These are phyloP conservation scores for Piper longum DNA, from an alignment of 164 flowering plant genomes.

Conservation along the genomic window DNA sequence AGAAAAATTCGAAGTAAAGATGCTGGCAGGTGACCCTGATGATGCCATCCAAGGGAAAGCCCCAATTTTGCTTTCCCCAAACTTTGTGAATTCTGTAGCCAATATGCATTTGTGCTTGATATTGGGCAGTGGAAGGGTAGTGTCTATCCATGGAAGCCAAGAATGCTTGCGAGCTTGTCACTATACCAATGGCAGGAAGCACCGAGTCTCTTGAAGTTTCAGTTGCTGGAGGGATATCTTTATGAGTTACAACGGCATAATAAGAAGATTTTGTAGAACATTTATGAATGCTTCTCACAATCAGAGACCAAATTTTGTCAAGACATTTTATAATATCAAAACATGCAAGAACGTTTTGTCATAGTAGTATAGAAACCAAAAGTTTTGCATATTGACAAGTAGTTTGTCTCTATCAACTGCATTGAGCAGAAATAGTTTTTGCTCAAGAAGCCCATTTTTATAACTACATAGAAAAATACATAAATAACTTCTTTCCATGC, in stretches of 20 bases:
- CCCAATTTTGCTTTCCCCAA: constrained; percentile 28
- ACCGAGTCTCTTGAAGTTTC: constrained; percentile 93
- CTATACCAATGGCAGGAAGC: constrained; percentile 72
- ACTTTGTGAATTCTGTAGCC: constrained; percentile 29
- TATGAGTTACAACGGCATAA: constrained; percentile 36
- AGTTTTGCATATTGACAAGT: no score
- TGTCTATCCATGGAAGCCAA: constrained; percentile 58
- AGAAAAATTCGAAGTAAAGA: constrained; percentile 38
- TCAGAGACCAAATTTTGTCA: no score
- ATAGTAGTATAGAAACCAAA: no score
- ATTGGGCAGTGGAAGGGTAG: constrained; percentile 82
- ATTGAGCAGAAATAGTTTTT: no score
- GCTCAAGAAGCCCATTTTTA: no score
- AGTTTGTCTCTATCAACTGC: no score
- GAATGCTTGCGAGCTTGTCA: constrained; percentile 49
- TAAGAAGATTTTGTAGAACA: no score
- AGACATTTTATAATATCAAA: no score
- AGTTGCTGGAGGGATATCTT: constrained; percentile 90
- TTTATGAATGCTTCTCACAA: neutral
- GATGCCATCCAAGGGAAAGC: constrained; percentile 7
- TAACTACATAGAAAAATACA: no score
- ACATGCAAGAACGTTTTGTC: no score
- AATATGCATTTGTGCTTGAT: constrained; percentile 48
- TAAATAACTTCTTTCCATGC: no score
- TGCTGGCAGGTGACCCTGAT: constrained; percentile 72